A percentile compares a stretch with the other conserved stretches of the same genome.
phyloP scores from a whole-genome alignment of 2,329 filamentous ascomycete genomes.

The Ampelomyces quisqualis region DNA sequence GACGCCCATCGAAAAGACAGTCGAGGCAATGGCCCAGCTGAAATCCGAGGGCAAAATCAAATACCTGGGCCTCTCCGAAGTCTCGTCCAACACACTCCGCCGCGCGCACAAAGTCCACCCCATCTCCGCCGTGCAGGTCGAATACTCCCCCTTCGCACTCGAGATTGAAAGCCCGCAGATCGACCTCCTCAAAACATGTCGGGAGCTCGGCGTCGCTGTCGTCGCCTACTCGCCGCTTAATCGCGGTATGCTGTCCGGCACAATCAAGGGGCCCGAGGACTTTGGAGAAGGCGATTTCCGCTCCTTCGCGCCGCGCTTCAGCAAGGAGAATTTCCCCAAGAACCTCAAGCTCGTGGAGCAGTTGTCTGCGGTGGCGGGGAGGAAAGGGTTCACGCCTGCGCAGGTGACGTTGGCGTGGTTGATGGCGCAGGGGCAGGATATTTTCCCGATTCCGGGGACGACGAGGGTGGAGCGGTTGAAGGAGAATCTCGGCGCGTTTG shows the following conservation, averaged over 20 bases:
- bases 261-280: conserved; percentile 46
- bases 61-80: conserved; percentile 51
- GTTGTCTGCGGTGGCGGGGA: conserved; percentile 33
- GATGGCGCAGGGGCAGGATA: conserved; percentile 48
- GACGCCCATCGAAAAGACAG: conserved; percentile 52
- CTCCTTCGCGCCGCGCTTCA: conserved; percentile 45
- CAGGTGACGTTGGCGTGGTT: conserved; percentile 57
- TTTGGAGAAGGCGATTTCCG: conserved; percentile 42
- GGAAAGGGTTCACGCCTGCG: conserved; percentile 57
- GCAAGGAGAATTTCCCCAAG: conserved; percentile 43
- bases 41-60: conserved; percentile 57
- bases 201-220: conserved; percentile 48
- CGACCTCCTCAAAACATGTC: conserved; percentile 43
- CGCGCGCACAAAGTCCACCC: conserved; percentile 52
- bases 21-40: conserved; percentile 56
- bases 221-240: conserved; percentile 45
- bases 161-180: conserved; percentile 49
- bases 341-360: conserved; percentile 40
- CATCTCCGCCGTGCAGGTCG: conserved; percentile 53
- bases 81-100: conserved; percentile 49
- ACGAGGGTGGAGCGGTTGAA: conserved; percentile 33
- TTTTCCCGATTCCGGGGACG: conserved; percentile 60
- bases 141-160: conserved; percentile 53
- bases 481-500: conserved; percentile 33
- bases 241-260: conserved; percentile 35